Evolutionary conservation across 1,284 basidiomycete species (phyloP), one percentile per base, ranked within the genome.

Genomic region (Marasmius oreades): DNA sequence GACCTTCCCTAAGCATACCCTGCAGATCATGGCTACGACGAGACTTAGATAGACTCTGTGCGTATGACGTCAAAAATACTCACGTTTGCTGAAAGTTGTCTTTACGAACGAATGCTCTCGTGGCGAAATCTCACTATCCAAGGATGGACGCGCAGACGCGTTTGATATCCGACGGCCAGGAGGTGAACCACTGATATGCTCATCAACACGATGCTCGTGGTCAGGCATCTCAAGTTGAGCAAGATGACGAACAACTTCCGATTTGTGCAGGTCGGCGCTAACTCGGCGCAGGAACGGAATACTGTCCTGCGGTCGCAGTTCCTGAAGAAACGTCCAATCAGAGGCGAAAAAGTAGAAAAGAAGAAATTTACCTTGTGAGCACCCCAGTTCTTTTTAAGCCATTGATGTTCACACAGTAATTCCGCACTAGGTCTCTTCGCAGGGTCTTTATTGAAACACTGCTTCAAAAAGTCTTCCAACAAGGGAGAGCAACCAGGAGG

Each of bases 241-340:
- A 10, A 88, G 73, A 62, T 81, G 80, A 52, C 80, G 81, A 51
- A 81, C 74, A 44, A 76, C 78, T 50, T 90, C 88, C 26, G 82
- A 77, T 65, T 88, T 88, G 58, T 90, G 88, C 55, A 92, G 69
- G 64, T 95, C 93, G 58, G 86, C 80, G 68, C 92, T 95, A 67
- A 96, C 89, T 3, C 95, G 86, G 18, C 92, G 87, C 22, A 96
- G 77, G 78, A 96, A 97, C 3, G 95, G 95, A 36, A 98, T 91
- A 63, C 92, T 95, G 66, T 98, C 95, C 69, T 97, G 92, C 36
- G 89, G 89, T 20, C 91, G 88, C 22, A 94, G 72, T 59, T 90
- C 86, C 89, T 92, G 62, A 7, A 61, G 56, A 59, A 31, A 47
- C 28, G 24, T 53, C 36, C 45, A 47, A 39, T 28, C 36, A 8